Evolutionary conservation across 495 filamentous ascomycete species (phyloP).

Genomic region (Penicillium argentinense): DNA sequence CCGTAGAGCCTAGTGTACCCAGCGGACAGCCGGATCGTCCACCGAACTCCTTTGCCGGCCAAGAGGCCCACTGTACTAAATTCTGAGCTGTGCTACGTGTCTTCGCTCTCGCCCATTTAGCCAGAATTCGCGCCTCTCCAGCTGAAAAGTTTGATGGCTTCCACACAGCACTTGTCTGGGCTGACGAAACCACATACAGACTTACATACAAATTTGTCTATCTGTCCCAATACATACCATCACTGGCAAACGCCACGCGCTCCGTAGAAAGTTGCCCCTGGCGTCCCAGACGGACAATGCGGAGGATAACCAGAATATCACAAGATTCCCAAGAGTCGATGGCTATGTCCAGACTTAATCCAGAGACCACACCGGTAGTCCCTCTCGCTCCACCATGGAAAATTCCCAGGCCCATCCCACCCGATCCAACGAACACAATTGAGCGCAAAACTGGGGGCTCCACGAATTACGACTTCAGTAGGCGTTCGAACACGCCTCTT

Average conservation of each 20-base stretch:
- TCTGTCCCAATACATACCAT: too few species aligned
- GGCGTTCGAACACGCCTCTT: constrained; percentile 1
- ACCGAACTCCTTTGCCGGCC: constrained; percentile 6
- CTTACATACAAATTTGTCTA: neutral
- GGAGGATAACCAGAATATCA: too few species aligned
- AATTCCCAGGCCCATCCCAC: constrained; percentile 16
- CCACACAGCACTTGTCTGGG: neutral
- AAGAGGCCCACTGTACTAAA: constrained; percentile 7
- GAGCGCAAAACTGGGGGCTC: constrained; percentile 34
- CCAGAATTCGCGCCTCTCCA: neutral
- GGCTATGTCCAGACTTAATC: neutral
- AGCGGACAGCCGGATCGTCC: constrained; percentile 3
- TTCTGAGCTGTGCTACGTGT: constrained; percentile 18
- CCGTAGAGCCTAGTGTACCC: constrained; percentile 9
- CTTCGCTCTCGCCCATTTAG: neutral
- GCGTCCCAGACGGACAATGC: too few species aligned
- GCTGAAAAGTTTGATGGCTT: constrained; percentile 1
- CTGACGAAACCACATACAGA: neutral
- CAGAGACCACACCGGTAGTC: neutral
- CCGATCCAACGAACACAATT: neutral
- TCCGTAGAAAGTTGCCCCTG: too few species aligned
- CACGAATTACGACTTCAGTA: constrained; percentile 2
- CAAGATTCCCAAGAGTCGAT: neutral
- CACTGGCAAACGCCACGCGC: too few species aligned
- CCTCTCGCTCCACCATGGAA: neutral